Base-by-base conservation (phyloP, 441 rosid species). In the Pelargonium exstipulatum region DNA sequence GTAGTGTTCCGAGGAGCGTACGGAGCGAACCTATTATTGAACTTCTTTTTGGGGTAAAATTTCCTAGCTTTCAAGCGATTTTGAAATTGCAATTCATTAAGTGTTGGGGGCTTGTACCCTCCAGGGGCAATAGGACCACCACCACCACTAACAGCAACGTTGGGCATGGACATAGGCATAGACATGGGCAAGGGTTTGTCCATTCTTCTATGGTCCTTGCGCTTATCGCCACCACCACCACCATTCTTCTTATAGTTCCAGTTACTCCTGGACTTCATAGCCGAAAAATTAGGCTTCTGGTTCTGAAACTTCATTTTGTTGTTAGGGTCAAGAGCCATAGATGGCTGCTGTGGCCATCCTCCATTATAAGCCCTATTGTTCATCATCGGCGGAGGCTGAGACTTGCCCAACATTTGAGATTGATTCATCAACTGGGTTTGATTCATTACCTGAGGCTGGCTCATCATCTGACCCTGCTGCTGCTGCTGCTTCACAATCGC, bases 1-100 rank as follows among this genome's bases (percentile, higher is more conserved):
- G 99, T 76, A 0, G 97, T 94, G 82, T 95, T 95, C 69, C 99
- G 77, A 2, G 99, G 99, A 0, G 99, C 99, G 35, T 86, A 91
- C 17, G 99, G 97, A 5, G 92, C 92, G 22, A 86, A 91, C 9
- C 92, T 72, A 45, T 78, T 77, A 53, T 83, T 69, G 71, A 81
- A 85, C 69, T 85, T 83, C 80, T 86, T 90, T 87, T 84, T 87
- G 14, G 86, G 87, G 46, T 88, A 90, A 67, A 88, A 92, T 77
- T 92, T 95, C 65, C 88, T 76, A 1, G 96, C 87, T 68, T 91
- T 92, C 37, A 87, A 68, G 35, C 94, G 73, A 71, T 89, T 92
- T 70, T 90, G 97, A 3, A 80, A 82, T 74, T 90, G 97, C 20
- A 95, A 79, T 74, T 95, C 99, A 14, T 87, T 83, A 48, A 87